Conservation (phyloP, 345 rosid species). For the Pugionium cornutum region DNA sequence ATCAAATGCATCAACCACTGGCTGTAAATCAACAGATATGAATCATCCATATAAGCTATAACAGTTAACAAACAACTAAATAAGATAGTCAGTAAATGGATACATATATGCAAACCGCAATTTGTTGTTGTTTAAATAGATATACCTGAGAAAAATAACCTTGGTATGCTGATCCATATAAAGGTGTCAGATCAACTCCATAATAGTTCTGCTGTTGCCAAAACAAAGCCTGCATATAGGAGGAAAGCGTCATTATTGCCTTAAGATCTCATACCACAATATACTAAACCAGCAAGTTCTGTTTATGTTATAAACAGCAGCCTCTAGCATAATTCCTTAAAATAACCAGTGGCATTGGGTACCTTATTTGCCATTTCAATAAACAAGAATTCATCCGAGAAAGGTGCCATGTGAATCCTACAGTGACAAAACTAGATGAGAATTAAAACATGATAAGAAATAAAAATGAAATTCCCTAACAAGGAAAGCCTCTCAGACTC, state of each 20-base stretch:
- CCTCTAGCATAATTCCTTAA: background rate
- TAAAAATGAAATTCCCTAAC: conserved; percentile 1
- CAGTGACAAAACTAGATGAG: conserved; percentile 34
- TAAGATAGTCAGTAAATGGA: background rate
- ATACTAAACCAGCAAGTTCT: background rate
- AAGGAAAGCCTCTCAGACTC: conserved; percentile 10
- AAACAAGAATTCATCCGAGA: conserved; percentile 85
- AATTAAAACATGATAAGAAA: background rate
- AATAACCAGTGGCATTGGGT: conserved; percentile 27
- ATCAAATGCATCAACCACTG: conserved; percentile 99
- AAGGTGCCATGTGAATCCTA: conserved; percentile 99
- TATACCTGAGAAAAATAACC: conserved; percentile 96
- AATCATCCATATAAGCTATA: conserved; percentile 18
- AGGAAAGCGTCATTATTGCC: background rate
- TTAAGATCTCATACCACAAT: background rate
- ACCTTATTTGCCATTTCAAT: conserved; percentile 97
- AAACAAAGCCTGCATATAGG: conserved; percentile 71
- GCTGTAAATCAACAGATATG: conserved; percentile 49
- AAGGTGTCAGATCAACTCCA: conserved; percentile 87
- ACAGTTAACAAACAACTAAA: conserved; percentile 10
- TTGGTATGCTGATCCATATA: conserved; percentile 78
- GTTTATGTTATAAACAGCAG: conserved; percentile 1
- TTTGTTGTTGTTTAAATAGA: background rate
- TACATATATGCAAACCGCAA: background rate
- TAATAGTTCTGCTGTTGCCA: conserved; percentile 96